These are phyloP conservation scores for Candida caryicola DNA, from an alignment of 805 yeast species.

Conservation along the genomic window DNA sequence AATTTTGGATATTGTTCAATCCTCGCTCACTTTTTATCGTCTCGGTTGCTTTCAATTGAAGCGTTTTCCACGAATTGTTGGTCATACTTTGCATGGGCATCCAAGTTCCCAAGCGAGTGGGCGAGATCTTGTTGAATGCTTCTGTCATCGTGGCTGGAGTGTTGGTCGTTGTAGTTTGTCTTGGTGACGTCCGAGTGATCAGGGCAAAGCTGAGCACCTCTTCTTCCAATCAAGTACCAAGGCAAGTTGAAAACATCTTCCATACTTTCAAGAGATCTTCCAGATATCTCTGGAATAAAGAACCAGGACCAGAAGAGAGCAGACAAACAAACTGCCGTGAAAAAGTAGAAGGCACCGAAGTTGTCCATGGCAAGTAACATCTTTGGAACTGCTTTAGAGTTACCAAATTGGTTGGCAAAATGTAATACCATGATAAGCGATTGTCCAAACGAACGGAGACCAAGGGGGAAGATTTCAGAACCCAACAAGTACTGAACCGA, in stretches of 20 bases:
- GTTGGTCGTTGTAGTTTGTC: slow-evolving; percentile 18
- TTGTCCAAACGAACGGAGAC: slow-evolving; percentile 48
- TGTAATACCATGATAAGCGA: slow-evolving; percentile 54
- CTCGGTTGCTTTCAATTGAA: slow-evolving; percentile 2
- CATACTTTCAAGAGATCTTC: slow-evolving; percentile 52
- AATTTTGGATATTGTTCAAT: neutral
- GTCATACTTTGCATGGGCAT: neutral
- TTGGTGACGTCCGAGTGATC: slow-evolving; percentile 44
- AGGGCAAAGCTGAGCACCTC: slow-evolving; percentile 51
- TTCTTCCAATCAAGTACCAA: slow-evolving; percentile 58
- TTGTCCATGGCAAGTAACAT: slow-evolving; percentile 47
- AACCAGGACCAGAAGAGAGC: slow-evolving; percentile 49
- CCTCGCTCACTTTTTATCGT: neutral
- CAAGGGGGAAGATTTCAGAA: slow-evolving; percentile 54
- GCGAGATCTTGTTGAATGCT: neutral
- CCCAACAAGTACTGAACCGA: slow-evolving; percentile 53
- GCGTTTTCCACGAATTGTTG: slow-evolving; percentile 3
- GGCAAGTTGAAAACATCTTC: slow-evolving; percentile 52
- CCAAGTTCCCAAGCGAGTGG: neutral
- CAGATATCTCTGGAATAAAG: slow-evolving; percentile 49
- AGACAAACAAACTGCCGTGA: slow-evolving; percentile 39
- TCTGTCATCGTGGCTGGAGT: slow-evolving; percentile 1
- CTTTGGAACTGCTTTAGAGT: slow-evolving; percentile 52
- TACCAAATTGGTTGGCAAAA: slow-evolving; percentile 56
- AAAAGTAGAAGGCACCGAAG: slow-evolving; percentile 53